phyloP scores from a whole-genome alignment of 345 rosid species.

The Populus deltoides region DNA sequence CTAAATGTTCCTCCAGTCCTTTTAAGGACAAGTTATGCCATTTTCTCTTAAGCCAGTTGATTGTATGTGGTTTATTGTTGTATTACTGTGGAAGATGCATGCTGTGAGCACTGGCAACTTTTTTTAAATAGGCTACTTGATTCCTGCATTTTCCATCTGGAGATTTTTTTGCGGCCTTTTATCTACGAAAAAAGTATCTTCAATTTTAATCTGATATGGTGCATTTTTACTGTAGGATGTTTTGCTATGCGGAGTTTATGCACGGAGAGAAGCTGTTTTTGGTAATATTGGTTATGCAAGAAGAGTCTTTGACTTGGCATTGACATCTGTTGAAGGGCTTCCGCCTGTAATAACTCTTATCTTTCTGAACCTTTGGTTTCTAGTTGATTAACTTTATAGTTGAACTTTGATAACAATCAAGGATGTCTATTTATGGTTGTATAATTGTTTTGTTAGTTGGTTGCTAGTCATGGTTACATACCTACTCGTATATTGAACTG shows the following conservation, averaged over 20 bases:
- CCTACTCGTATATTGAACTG: background rate
- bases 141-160: background rate
- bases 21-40: too few relatives aligned
- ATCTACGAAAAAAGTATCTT: background rate
- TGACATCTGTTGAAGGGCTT: constrained; percentile 74
- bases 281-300: constrained; percentile 88
- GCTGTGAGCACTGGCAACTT: background rate
- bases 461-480: background rate
- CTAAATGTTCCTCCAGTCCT: too few relatives aligned
- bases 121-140: background rate
- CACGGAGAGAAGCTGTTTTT: constrained; percentile 77
- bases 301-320: constrained; percentile 90
- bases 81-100: background rate
- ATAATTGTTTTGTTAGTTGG: background rate
- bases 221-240: constrained; percentile 55
- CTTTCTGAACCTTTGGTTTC: background rate
- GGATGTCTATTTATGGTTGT: background rate
- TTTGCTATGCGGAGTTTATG: constrained; percentile 93
- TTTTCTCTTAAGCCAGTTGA: background rate
- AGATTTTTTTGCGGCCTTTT: background rate
- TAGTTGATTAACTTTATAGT: background rate
- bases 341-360: constrained; percentile 47
- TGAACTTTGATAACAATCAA: background rate
- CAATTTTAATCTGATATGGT: background rate
- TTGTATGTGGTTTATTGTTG: background rate